Conservation (phyloP, 2,329 filamentous ascomycete species). For the Trichophyton benhamiae region DNA sequence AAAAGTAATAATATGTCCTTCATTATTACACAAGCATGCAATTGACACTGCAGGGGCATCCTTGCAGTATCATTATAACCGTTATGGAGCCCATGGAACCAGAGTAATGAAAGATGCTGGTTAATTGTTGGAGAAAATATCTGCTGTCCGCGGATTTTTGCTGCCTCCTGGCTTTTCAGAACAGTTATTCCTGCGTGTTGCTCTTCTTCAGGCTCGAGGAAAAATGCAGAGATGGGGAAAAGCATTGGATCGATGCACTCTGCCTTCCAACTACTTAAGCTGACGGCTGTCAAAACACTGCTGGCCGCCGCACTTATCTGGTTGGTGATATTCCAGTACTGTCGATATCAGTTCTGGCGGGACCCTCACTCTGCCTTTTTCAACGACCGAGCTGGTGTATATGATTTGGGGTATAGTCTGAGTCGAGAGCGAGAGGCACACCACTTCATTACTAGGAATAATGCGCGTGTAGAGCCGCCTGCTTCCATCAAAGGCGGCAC, state of each 20-base stretch:
- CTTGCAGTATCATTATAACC: no score
- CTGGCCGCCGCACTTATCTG: conserved; percentile 10
- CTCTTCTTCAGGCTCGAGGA: no score
- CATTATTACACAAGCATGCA: no score
- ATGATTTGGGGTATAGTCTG: conserved; percentile 20
- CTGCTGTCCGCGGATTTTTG: no score
- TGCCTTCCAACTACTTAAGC: conserved; percentile 18
- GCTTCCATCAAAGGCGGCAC: background rate
- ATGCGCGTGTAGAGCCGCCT: conserved; percentile 12
- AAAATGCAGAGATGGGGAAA: background rate
- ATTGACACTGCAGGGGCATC: no score
- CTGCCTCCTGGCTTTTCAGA: no score
- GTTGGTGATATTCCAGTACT: conserved; percentile 16
- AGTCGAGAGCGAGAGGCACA: conserved; percentile 16
- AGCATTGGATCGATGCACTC: background rate
- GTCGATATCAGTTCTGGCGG: conserved; percentile 17
- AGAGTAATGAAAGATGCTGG: no score
- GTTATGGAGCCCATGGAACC: no score
- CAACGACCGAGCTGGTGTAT: conserved; percentile 15
- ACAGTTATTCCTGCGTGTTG: no score
- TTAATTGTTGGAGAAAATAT: no score
- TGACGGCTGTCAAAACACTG: conserved; percentile 13
- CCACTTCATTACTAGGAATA: conserved; percentile 16
- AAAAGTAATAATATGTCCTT: no score
- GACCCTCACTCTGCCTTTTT: conserved; percentile 22